Conservation (phyloP, 768 basidiomycete genomes). For the Rhizopogon vinicolor region DNA sequence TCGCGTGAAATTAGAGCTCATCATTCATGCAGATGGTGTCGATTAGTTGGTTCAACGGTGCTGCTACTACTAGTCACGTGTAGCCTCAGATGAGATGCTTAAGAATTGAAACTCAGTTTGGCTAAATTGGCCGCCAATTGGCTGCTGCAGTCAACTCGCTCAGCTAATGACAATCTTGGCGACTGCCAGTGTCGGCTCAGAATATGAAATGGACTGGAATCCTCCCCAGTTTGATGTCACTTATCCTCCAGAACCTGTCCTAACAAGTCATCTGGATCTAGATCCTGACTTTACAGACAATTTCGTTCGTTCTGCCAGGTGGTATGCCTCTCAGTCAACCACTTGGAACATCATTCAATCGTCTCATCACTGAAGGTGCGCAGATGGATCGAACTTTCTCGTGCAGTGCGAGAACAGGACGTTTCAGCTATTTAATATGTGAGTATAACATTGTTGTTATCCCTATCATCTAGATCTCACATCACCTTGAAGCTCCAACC, state of each 20-base stretch:
- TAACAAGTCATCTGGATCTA: slow-evolving; percentile 8
- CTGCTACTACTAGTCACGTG: no score
- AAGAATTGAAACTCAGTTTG: neutral
- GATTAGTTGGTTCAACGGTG: no score
- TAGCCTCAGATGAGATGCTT: no score
- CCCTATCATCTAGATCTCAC: neutral
- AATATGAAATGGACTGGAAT: slow-evolving; percentile 17
- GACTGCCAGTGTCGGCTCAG: neutral
- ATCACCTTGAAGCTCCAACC: neutral
- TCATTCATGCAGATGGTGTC: no score
- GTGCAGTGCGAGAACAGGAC: slow-evolving; percentile 68
- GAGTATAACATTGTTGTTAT: neutral
- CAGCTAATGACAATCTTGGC: neutral
- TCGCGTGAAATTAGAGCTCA: no score
- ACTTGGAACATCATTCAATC: neutral
- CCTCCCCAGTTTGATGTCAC: slow-evolving; percentile 28
- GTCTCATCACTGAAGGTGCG: slow-evolving; percentile 45
- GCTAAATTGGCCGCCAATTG: no score
- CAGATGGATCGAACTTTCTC: slow-evolving; percentile 67
- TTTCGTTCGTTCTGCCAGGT: slow-evolving; percentile 53
- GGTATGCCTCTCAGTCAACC: slow-evolving; percentile 31
- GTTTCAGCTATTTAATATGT: slow-evolving; percentile 54
- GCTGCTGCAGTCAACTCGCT: neutral
- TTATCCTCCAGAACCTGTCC: slow-evolving; percentile 7
- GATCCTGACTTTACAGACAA: slow-evolving; percentile 31